A percentile compares a stretch with the other conserved stretches of the same genome.
These are phyloP conservation scores for Seminavis robusta DNA, from an alignment of 108 stramenopile genomes.

Conservation along the genomic window DNA sequence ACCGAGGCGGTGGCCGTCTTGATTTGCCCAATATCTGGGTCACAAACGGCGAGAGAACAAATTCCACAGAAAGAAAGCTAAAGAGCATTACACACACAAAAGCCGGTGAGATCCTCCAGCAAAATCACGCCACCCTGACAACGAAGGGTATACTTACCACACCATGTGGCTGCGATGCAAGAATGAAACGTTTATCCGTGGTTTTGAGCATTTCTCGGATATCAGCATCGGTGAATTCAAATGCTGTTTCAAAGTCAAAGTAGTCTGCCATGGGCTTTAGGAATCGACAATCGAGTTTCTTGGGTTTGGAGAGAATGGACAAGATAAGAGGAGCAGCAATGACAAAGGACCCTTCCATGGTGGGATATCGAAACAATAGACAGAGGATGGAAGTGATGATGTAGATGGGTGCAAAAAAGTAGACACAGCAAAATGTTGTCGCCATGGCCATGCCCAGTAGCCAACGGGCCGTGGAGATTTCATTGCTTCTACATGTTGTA, in stretches of 20 bases:
- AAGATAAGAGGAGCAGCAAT: constrained; percentile 29
- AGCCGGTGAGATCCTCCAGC: constrained; percentile 2
- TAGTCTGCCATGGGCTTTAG: constrained; percentile 51
- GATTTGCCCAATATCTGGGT: background rate
- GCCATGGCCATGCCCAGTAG: constrained; percentile 40
- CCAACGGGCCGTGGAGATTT: too few species aligned
- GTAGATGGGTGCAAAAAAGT: constrained; percentile 60
- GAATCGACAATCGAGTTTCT: constrained; percentile 5
- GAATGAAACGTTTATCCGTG: constrained; percentile 22
- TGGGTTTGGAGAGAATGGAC: constrained; percentile 21
- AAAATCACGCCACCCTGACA: constrained; percentile 5
- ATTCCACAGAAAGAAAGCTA: background rate
- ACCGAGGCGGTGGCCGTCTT: constrained; percentile 35
- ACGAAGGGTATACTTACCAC: constrained; percentile 36
- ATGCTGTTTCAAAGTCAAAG: constrained; percentile 62
- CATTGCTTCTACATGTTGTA: too few species aligned
- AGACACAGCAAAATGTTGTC: constrained; percentile 53
- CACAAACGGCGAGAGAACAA: background rate
- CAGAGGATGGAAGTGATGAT: constrained; percentile 20
- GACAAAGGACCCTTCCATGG: constrained; percentile 10
- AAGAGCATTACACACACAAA: background rate
- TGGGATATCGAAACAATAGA: constrained; percentile 22
- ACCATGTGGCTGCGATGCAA: constrained; percentile 57
- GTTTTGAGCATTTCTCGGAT: constrained; percentile 11
- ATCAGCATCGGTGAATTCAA: constrained; percentile 35